Evolutionary conservation across 768 basidiomycete species (phyloP).

Genomic region (Multifurca ochricompacta): DNA sequence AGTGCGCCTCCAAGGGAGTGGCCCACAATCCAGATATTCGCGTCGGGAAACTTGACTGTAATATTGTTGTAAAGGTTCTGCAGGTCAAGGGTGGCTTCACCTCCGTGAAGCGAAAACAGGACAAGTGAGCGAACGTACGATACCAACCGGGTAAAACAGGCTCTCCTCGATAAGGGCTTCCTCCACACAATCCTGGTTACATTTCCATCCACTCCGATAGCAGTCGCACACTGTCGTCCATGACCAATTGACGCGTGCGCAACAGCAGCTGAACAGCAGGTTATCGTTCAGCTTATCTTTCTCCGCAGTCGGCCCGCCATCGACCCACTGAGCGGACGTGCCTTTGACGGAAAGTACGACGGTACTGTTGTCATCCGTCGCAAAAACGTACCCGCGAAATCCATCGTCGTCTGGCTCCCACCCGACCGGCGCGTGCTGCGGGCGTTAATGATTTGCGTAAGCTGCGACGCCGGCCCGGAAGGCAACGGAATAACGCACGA

Average conservation of each 20-base stretch:
- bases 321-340: conserved; percentile 71
- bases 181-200: conserved; percentile 77
- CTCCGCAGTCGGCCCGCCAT: conserved; percentile 71
- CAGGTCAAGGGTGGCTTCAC: background rate
- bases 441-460: background rate
- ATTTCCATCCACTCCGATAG: conserved; percentile 64
- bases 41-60: conserved; percentile 79
- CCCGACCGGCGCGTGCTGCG: conserved; percentile 69
- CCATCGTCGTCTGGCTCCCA: conserved; percentile 90
- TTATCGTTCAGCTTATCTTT: conserved; percentile 97
- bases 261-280: conserved; percentile 93
- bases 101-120: background rate
- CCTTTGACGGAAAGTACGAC: conserved; percentile 89
- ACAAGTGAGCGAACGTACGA: conserved; percentile 40
- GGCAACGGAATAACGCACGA: conserved; percentile 30
- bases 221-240: conserved; percentile 94
- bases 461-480: background rate
- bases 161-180: conserved; percentile 69
- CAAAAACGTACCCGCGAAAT: conserved; percentile 86
- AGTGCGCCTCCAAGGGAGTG: conserved; percentile 85
- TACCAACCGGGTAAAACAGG: conserved; percentile 81
- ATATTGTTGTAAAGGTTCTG: conserved; percentile 93
- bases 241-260: conserved; percentile 87
- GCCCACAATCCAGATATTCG: conserved; percentile 83
- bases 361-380: conserved; percentile 73